Base-by-base conservation (phyloP, 2,329 filamentous ascomycete species). In the Talaromyces sp. region DNA sequence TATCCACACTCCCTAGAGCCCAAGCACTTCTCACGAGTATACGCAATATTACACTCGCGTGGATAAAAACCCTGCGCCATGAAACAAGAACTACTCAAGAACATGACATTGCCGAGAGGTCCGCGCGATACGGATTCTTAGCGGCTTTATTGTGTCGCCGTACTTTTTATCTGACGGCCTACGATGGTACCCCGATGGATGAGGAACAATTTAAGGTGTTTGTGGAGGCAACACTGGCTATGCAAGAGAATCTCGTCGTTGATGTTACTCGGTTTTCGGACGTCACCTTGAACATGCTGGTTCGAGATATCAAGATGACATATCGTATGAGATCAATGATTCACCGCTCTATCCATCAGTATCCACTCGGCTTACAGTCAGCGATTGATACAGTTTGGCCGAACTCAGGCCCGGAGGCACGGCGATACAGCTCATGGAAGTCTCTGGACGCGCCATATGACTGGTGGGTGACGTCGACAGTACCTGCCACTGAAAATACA, bases 231-330 rank as follows among this genome's bases (percentile, higher is more conserved):
- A 78, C 78, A 0, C 45, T 80, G 0, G 63, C 70, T 0, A 58
- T 85, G 13, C 79, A 83, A 41, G 77, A 84, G 48, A 79, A 77
- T 45, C 60, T 78, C 5, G 62, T 74, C 0, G 69, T 68, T 0
- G 69, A 79, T 19, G 69, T 76, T 2, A 63, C 58, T 0, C 62
- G 60, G 1, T 64, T 82, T 1, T 65, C 74, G 0, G 62, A 55
- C 1, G 45, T 60, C 13, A 57, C 55, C 6, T 19, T 19, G 25
- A 53, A 53, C 39, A 57, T 57, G 19, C 63, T 84, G 0, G 62
- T 81, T 4, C 72, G 76, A 2, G 82, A 85, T 62, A 58, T 77
- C 0, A 78, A 80, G 59, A 75, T 77, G 61, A 65, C 71, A 0
- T 73, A 73, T 58, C 61, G 66, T 2, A 65, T 83, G 19, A 67